A percentile compares a stretch with the other conserved stretches of the same genome.
These are phyloP conservation scores for Coniochaeta ligniaria DNA, from an alignment of 2,329 filamentous ascomycete species.

Conservation along the genomic window DNA sequence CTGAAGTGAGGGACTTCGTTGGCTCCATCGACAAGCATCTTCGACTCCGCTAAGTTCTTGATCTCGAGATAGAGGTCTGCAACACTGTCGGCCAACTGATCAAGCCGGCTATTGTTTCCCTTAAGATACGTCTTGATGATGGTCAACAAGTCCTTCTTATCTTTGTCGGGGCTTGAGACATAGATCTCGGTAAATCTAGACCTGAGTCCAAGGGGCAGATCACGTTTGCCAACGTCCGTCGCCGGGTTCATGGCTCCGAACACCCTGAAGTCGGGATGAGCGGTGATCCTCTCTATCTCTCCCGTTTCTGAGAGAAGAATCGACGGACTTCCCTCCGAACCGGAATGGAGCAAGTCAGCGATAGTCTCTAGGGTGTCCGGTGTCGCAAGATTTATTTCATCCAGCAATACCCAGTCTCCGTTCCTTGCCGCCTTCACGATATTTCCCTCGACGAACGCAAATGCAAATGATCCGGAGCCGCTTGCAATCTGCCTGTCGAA, in stretches of 20 bases:
- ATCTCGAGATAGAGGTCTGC: conserved; percentile 83
- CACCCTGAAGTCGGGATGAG: conserved; percentile 88
- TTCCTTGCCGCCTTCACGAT: conserved; percentile 94
- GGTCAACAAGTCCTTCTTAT: conserved; percentile 76
- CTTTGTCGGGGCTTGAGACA: conserved; percentile 81
- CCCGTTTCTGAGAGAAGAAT: conserved; percentile 89
- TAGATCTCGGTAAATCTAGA: conserved; percentile 95
- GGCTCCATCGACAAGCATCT: conserved; percentile 85
- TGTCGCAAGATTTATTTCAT: conserved; percentile 95
- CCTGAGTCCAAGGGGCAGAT: conserved; percentile 79
- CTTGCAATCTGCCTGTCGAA: conserved; percentile 75
- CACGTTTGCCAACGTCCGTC: conserved; percentile 93
- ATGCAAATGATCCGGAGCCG: conserved; percentile 72
- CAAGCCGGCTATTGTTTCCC: conserved; percentile 61
- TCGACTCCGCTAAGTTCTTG: conserved; percentile 72
- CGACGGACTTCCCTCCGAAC: conserved; percentile 65
- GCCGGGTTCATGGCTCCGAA: conserved; percentile 99
- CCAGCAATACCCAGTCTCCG: conserved; percentile 92
- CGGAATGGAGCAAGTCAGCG: conserved; percentile 74
- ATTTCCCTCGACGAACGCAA: conserved; percentile 93
- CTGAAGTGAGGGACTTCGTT: conserved; percentile 97
- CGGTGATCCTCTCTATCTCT: conserved; percentile 81
- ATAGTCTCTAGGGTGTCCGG: conserved; percentile 93
- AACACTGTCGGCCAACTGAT: conserved; percentile 70
- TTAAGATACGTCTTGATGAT: conserved; percentile 87